Conservation (phyloP, 164 flowering plant genomes). For the Chimonanthus salicifolius region DNA sequence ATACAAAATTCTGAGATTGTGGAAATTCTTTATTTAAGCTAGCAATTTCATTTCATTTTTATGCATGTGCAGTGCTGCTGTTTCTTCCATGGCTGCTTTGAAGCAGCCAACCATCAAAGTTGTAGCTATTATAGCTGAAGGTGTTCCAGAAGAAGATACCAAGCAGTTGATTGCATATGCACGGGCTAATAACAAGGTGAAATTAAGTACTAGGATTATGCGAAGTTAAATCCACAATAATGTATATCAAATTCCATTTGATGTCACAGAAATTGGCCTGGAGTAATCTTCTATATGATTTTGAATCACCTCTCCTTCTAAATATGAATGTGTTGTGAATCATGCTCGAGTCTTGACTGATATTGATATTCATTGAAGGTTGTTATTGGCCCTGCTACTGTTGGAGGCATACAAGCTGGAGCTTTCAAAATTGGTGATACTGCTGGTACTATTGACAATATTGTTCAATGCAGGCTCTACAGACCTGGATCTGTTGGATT, state of each 20-base stretch:
- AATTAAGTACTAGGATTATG: not conserved
- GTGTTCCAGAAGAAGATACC: conserved; percentile 95
- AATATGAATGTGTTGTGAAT: too few species aligned
- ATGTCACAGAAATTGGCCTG: too few species aligned
- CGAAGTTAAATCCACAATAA: too few species aligned
- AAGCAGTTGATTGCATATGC: conserved; percentile 96
- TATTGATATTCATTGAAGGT: conserved; percentile 45
- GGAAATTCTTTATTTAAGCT: not conserved
- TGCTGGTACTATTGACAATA: conserved; percentile 93
- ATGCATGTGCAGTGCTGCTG: conserved; percentile 71
- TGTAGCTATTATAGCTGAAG: conserved; percentile 97
- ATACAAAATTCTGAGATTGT: not conserved
- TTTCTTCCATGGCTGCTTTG: conserved; percentile 89
- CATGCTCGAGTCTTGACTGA: too few species aligned
- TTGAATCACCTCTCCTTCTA: too few species aligned
- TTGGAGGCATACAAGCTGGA: conserved; percentile 95
- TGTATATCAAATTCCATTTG: too few species aligned
- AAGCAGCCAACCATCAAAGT: conserved; percentile 96
- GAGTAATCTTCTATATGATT: too few species aligned
- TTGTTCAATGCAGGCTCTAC: conserved; percentile 94
- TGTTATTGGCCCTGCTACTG: conserved; percentile 97
- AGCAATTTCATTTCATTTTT: conserved; percentile 8
- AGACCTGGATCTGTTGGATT: conserved; percentile 99
- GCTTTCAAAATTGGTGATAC: conserved; percentile 95
- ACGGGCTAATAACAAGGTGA: conserved; percentile 87